phyloP scores from a whole-genome alignment of 345 rosid species.

The Eucalyptus marginata region DNA sequence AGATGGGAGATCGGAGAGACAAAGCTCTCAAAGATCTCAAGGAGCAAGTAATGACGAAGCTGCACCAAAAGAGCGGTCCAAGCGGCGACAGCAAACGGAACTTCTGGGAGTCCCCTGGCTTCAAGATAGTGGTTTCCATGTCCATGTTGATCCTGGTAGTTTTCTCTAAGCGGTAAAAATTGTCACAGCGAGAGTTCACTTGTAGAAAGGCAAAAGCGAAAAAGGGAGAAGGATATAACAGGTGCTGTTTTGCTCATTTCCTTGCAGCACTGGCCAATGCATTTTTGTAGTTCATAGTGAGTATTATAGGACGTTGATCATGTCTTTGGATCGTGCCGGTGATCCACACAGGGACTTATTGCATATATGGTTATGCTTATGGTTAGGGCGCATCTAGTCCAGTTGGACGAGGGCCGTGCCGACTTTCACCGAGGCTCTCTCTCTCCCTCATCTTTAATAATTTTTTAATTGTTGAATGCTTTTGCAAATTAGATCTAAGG shows the following conservation, averaged over 20 bases:
- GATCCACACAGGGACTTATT: background rate
- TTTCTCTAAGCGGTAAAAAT: conserved; percentile 54
- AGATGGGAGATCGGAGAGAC: conserved; percentile 89
- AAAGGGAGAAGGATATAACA: background rate
- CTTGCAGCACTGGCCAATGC: background rate
- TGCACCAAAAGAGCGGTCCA: conserved; percentile 7
- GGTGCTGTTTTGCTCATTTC: background rate
- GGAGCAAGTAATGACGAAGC: conserved; percentile 47
- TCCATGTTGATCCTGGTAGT: conserved; percentile 81
- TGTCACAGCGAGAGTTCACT: background rate
- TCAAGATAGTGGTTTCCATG: conserved; percentile 78
- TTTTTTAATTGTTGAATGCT: background rate
- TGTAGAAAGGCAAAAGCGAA: background rate
- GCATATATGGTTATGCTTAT: background rate
- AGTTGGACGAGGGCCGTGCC: background rate
- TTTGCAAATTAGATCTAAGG: background rate
- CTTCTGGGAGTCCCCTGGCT: conserved; percentile 82
- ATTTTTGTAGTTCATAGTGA: background rate
- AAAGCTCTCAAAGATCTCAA: conserved; percentile 62
- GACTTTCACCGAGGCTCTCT: background rate
- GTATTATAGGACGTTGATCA: background rate
- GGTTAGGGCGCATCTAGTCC: background rate
- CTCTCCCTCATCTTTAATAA: background rate
- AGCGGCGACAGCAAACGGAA: conserved; percentile 27
- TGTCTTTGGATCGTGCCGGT: background rate